A percentile compares a stretch with the other conserved stretches of the same genome.
Conservation (phyloP, 2,329 filamentous ascomycete species). For the Apiospora koreana region DNA sequence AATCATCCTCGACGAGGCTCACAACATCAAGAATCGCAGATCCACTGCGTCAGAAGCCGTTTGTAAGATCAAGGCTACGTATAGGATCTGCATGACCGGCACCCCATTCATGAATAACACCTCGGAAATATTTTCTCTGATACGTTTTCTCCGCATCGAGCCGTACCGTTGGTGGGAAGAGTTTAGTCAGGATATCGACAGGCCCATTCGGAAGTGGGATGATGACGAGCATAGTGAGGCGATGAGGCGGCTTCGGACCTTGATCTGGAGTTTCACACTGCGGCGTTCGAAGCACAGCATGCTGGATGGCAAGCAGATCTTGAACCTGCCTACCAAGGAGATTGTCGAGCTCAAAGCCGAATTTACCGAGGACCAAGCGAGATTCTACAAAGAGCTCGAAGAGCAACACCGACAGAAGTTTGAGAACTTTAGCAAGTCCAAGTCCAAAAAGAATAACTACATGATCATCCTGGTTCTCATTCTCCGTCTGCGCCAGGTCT, state of each 20-base stretch:
- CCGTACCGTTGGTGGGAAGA: conserved; percentile 69
- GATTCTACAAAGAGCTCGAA: conserved; percentile 63
- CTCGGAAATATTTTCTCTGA: conserved; percentile 74
- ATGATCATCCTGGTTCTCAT: conserved; percentile 79
- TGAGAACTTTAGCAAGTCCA: conserved; percentile 27
- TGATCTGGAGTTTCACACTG: conserved; percentile 80
- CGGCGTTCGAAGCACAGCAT: conserved; percentile 79
- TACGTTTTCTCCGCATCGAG: conserved; percentile 75
- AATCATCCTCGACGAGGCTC: conserved; percentile 80
- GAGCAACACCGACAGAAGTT: conserved; percentile 24
- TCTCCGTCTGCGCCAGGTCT: conserved; percentile 77
- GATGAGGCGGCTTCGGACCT: conserved; percentile 71
- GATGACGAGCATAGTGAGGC: conserved; percentile 49
- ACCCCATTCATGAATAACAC: conserved; percentile 91
- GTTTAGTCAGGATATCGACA: conserved; percentile 55
- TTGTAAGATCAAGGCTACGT: conserved; percentile 58
- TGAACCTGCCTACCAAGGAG: conserved; percentile 66
- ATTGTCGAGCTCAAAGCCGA: conserved; percentile 61
- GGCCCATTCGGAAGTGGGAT: conserved; percentile 42
- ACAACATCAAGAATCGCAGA: conserved; percentile 77
- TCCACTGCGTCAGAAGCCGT: conserved; percentile 65
- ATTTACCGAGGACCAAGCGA: conserved; percentile 67
- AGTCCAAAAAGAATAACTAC: conserved; percentile 67
- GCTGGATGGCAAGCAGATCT: conserved; percentile 78
- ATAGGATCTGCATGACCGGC: conserved; percentile 77